These are phyloP conservation scores for Funneliformis caledonium DNA, from an alignment of 371 early-diverging fungal species.

Conservation along the genomic window DNA sequence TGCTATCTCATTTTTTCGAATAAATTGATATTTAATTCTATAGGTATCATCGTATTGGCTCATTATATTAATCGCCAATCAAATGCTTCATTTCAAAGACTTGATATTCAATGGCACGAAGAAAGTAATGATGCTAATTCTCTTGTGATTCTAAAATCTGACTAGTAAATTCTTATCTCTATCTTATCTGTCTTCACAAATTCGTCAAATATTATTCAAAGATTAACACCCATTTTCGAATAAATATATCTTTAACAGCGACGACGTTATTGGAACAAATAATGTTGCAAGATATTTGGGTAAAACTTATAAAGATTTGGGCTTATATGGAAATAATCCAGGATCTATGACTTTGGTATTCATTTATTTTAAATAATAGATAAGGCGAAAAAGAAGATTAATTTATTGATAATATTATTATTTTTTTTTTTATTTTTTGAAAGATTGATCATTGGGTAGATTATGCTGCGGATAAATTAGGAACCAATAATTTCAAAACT, in stretches of 20 bases:
- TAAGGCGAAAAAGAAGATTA: background rate
- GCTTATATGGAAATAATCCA: background rate
- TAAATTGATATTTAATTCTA: background rate
- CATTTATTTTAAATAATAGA: background rate
- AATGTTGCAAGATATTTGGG: conserved; percentile 10
- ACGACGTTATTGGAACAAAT: background rate
- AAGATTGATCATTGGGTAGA: conserved; percentile 71
- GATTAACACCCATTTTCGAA: background rate
- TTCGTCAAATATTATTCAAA: background rate
- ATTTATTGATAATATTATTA: background rate
- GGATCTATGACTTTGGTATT: background rate
- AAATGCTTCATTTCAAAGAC: background rate
- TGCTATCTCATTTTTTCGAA: no score
- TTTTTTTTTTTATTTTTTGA: background rate
- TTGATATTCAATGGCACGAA: background rate
- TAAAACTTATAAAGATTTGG: background rate
- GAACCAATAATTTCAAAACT: conserved; percentile 72
- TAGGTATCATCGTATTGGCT: background rate
- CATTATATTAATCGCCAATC: background rate
- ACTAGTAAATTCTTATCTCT: background rate
- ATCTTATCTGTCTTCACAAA: background rate
- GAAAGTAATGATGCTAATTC: background rate
- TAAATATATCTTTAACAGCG: background rate
- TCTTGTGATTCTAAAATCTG: background rate
- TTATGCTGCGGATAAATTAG: conserved; percentile 63